These are phyloP conservation scores for Polytrichum commune DNA, from an alignment of 225 moss, liverwort and hornwort genomes.

Conservation along the genomic window DNA sequence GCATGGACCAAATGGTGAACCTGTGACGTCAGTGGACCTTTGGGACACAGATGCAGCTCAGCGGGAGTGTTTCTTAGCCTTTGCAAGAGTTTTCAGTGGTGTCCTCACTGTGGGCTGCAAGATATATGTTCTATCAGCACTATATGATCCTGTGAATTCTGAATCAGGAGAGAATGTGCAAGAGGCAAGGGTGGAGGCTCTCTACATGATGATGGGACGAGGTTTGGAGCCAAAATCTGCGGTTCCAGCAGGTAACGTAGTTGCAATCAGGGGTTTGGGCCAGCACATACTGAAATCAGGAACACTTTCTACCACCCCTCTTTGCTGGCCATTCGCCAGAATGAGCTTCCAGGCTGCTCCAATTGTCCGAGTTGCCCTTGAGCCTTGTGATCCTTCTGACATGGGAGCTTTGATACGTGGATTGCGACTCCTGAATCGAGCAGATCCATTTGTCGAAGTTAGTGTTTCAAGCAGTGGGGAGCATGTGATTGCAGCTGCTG, in stretches of 20 bases:
- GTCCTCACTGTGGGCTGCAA: slow-evolving; percentile 62
- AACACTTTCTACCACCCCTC: slow-evolving; percentile 70
- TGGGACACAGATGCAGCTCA: slow-evolving; percentile 86
- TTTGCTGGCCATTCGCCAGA: slow-evolving; percentile 91
- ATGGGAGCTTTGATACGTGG: slow-evolving; percentile 92
- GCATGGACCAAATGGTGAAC: slow-evolving; percentile 62
- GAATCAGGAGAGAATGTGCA: slow-evolving; percentile 67
- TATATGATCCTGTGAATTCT: slow-evolving; percentile 66
- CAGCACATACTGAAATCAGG: slow-evolving; percentile 92
- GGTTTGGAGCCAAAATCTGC: slow-evolving; percentile 74
- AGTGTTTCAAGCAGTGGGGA: slow-evolving; percentile 92
- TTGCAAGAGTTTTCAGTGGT: slow-evolving; percentile 94
- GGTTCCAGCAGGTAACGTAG: slow-evolving; percentile 82
- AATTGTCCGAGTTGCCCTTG: slow-evolving; percentile 92
- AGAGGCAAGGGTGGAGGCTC: slow-evolving; percentile 75
- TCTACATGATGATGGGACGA: slow-evolving; percentile 98
- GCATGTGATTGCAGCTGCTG: slow-evolving; percentile 95
- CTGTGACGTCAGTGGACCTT: slow-evolving; percentile 23
- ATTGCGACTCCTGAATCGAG: slow-evolving; percentile 79
- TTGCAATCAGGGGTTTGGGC: slow-evolving; percentile 87
- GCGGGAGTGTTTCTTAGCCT: slow-evolving; percentile 95
- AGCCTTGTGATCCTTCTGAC: slow-evolving; percentile 87
- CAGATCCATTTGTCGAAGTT: slow-evolving; percentile 99
- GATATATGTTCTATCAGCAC: slow-evolving; percentile 74
- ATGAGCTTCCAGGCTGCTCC: slow-evolving; percentile 99